These are phyloP conservation scores for Thermomucor indicae-seudaticae DNA, from an alignment of 371 early-diverging fungal genomes.

Conservation along the genomic window DNA sequence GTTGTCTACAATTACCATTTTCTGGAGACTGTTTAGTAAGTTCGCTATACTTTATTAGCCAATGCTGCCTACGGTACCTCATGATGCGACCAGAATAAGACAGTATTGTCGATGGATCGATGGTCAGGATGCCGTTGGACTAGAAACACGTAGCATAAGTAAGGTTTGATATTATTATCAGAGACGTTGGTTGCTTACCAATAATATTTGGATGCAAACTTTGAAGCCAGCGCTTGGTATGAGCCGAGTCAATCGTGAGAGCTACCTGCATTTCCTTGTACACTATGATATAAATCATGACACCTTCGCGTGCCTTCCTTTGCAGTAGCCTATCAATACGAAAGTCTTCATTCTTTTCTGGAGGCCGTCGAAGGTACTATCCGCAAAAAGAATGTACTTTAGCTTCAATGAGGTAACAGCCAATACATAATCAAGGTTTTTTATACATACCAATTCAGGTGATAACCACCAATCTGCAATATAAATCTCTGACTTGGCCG, in stretches of 20 bases:
- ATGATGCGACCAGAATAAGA: constrained; percentile 78
- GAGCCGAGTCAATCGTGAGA: constrained; percentile 74
- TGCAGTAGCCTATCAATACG: constrained; percentile 81
- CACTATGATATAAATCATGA: constrained; percentile 83
- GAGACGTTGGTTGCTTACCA: constrained; percentile 16
- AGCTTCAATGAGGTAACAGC: neutral
- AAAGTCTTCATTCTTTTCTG: constrained; percentile 67
- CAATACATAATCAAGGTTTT: neutral
- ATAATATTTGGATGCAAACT: constrained; percentile 75
- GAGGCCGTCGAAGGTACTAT: constrained; percentile 77
- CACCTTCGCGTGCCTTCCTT: constrained; percentile 81
- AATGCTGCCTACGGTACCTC: constrained; percentile 26
- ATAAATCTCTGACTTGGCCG: constrained; percentile 72
- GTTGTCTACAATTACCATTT: constrained; percentile 83
- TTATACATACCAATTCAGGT: constrained; percentile 31
- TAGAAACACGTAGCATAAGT: constrained; percentile 1
- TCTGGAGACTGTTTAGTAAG: constrained; percentile 37
- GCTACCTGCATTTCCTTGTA: constrained; percentile 84
- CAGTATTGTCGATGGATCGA: constrained; percentile 39
- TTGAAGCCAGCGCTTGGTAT: constrained; percentile 76
- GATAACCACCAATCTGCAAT: constrained; percentile 59
- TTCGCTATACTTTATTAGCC: neutral
- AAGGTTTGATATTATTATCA: constrained; percentile 3
- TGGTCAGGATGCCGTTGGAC: constrained; percentile 79
- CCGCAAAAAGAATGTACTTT: neutral